Evolutionary conservation across 2,329 filamentous ascomycete species (phyloP), one percentile per base, ranked within the genome.

Genomic region (Seiridium unicorne): DNA sequence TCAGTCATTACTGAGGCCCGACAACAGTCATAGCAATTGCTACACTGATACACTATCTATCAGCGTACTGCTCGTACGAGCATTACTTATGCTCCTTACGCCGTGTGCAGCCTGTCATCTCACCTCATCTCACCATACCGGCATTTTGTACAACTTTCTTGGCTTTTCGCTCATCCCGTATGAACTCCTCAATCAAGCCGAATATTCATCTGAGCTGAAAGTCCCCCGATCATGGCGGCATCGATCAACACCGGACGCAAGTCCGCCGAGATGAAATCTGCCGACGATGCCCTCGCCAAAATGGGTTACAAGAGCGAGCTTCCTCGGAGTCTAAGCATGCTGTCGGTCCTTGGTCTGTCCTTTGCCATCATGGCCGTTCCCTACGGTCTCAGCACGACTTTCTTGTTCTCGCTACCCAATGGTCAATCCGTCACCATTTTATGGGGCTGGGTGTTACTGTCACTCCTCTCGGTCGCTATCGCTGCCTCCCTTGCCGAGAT

Each of bases 281-380:
- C 85, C 61, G 84, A 89, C 70, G 84, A 83, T 62, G 83, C 84
- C 57, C 79, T 89, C 68, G 86, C 83, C 62, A 81, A 81, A 65
- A 86, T 90, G 85, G 88, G 88, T 57, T 90, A 90, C 78, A 84
- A 84, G 73, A 79, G 81, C 57, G 88, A 90, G 70, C 70, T 91
- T 48, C 87, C 88, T 13, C 80, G 88, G 61, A 87, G 85, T 65
- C 72, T 91, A 63, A 86, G 84, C 70, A 90, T 90, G 67, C 60
- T 90, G 68, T 88, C 85, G 68, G 85, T 91, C 35, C 77, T 91
- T 49, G 89, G 89, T 55, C 66, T 76, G 64, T 89, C 87, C 49
- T 91, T 91, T 69, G 89, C 88, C 56, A 91, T 92, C 72, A 91
- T 91, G 87, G 88, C 88, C 9, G 87, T 87, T 9, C 87, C 87